Evolutionary conservation across 306 rosid species (phyloP).

Genomic region (Vicia villosa): DNA sequence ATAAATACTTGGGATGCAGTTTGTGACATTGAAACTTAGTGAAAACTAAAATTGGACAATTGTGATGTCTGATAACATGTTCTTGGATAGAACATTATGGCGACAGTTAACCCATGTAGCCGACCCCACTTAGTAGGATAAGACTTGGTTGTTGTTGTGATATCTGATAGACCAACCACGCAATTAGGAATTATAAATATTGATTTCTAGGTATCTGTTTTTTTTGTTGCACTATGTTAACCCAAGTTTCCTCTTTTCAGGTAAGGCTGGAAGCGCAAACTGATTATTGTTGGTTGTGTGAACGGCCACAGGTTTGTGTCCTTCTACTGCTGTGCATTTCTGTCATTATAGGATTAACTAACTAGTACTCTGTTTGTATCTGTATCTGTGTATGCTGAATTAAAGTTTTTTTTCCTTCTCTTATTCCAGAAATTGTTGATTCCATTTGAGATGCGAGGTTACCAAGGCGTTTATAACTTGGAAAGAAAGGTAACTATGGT

Average conservation of each 20-base stretch:
- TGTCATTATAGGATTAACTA: conserved; percentile 14
- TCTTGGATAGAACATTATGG: too few species aligned
- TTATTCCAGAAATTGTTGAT: conserved; percentile 70
- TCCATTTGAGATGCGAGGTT: conserved; percentile 98
- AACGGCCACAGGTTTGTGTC: conserved; percentile 74
- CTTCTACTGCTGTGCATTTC: conserved; percentile 15
- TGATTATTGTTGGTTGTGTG: conserved; percentile 90
- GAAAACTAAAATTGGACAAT: neutral
- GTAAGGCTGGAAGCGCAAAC: conserved; percentile 89
- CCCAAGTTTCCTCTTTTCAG: conserved; percentile 45
- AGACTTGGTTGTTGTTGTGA: too few species aligned
- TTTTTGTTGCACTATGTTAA: conserved; percentile 12
- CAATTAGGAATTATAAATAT: neutral
- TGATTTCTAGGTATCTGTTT: conserved; percentile 20
- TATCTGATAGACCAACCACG: neutral
- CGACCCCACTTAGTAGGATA: too few species aligned
- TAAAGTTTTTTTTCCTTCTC: neutral
- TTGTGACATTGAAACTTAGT: neutral
- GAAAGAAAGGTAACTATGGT: conserved; percentile 70
- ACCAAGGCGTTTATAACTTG: conserved; percentile 88
- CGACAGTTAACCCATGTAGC: too few species aligned
- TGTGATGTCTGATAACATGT: neutral
- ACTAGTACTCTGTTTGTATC: neutral
- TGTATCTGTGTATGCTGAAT: conserved; percentile 8
- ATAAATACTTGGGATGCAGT: neutral